Evolutionary conservation across 495 filamentous ascomycete genomes (phyloP), one percentile per base, ranked within the genome.

Genomic region (Viridothelium virens): DNA sequence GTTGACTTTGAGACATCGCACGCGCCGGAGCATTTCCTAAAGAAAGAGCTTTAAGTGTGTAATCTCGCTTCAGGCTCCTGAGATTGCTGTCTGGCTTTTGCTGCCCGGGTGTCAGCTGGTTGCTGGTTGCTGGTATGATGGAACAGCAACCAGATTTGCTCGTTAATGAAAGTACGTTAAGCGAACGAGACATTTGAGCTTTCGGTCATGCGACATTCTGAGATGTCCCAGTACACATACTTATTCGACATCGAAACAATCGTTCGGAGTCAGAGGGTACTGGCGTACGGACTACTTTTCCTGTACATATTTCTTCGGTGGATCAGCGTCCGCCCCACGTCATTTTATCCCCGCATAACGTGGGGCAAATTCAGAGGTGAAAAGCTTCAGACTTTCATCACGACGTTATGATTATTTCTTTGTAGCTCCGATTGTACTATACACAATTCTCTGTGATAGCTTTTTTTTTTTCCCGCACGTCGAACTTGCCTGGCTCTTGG

Each of bases 1-100:
- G 92, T 97, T 16, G 94, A 98, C 73, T 97, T 93, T 70, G 94
- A 98, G 81, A 92, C 91, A 6, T 92, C 88, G n/a, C 94, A 98
- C 76, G 96, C 96, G 79, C 94, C 94, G 10, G 78, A 79, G 74
- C 77, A 79, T 64, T 79, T 78, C 63, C 69, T 69, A 65, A 79
- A 79, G 73, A 79, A 79, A 70, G 76, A 79, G 66, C 62, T 79
- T 18, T 79, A 71, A 65, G 14, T 44, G 25, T 25, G 25, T 25
- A 25, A 25, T 25, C 25, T 25, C 25, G 25, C 25, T 25, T 25
- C 25, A 25, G 25, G 25, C 25, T 25, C 25, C 25, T 25, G 25
- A 25, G 25, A 25, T 25, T 25, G 25, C 25, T 25, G 25, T 25
- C 25, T 25, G 25, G 25, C 25, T 25, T 25, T 25, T 25, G 25